Base-by-base conservation (phyloP, 1,284 basidiomycete species). In the Ceratobasidium sp. region DNA sequence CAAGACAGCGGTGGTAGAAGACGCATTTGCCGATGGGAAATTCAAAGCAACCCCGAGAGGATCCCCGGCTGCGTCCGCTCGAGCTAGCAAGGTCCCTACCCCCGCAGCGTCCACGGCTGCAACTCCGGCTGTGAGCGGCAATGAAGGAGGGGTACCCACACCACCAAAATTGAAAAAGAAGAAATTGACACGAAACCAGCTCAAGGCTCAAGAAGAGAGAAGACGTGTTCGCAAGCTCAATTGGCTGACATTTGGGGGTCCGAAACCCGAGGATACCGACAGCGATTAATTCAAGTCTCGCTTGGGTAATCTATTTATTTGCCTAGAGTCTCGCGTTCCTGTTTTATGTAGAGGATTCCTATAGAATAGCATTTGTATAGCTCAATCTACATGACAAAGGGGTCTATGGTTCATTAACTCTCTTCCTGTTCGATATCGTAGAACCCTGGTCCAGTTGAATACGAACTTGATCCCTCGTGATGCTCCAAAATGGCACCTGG, bases 151-250 rank as follows among this genome's bases (percentile, higher is more conserved):
- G n/a, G 82, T 82, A 0, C 80, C 82, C 65, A 82, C 82, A 6
- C 82, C 84, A 34, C 81, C 34, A 74, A 92, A 87, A 86, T 25
- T n/a, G 13, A 96, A 93, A 87, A 96, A 96, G 88, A 98, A 97
- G 88, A 97, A 96, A 86, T 68, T 89, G 84, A 97, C 96, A 8
- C 89, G 96, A 78, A 98, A 98, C 85, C 95, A 97, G 83, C 62
- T 92, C 79, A 98, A 98, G 85, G 95, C 89, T 8, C 91, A 90
- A 83, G 95, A 95, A 84, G 95, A 96, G 84, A 87, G 95, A 77
- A 86, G 94, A 82, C 87, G 91, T 79, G 83, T 91, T 81, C 87
- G 95, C 80, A 96, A 96, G 85, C 82, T 97, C 78, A 87, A 89
- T 78, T 98, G 95, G 95, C 86, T 98, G 77, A 90, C 88, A 25